Base-by-base conservation (phyloP, 73 alveolate species). In the Stentor coeruleus region DNA sequence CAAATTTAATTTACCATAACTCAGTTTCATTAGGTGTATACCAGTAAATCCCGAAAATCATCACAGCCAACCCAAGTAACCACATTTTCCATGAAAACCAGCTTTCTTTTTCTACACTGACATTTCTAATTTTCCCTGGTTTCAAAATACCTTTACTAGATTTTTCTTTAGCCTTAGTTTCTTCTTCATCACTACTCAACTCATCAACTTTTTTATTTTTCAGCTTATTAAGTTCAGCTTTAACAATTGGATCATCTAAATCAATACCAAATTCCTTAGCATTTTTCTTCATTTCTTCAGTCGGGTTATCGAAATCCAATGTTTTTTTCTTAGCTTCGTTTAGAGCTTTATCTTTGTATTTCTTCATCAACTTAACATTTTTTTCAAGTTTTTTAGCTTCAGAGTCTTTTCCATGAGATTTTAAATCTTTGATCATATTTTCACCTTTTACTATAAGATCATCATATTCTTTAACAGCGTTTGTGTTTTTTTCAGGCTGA, bases 391-490 rank as follows among this genome's bases (percentile, higher is more conserved):
- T 26, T 33, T 33, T 66, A 28, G 79, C 79, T 66, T 66, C 79
- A 26, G 79, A 28, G n/a, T 66, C n/a, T 66, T 66, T 20, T 20
- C 79, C 79, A 26, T 66, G n/a, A 11, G 79, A 20, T 33, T 11
- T 20, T 20, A 66, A 40, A 33, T 66, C 79, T 66, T 66, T 66
- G n/a, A 66, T 40, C 79, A 66, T 66, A 66, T 20, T 66, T 66
- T 66, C 79, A 14, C 79, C 79, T 66, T 66, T 66, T 31, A 28
- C 41, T 28, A 66, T 66, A 20, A 66, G n/a, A 26, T 66, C 79
- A 28, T 66, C 79, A 66, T 20, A 1, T 66, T 66, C 79, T 11
- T 26, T 26, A 1, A 40, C 79, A 20, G 79, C n/a, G 2, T 66
- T 66, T 1, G n/a, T 20, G n/a, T 26, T 33, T 66, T 20, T 20